phyloP scores from a whole-genome alignment of 352 stramenopile genomes.

The Globisporangium apiculatum region DNA sequence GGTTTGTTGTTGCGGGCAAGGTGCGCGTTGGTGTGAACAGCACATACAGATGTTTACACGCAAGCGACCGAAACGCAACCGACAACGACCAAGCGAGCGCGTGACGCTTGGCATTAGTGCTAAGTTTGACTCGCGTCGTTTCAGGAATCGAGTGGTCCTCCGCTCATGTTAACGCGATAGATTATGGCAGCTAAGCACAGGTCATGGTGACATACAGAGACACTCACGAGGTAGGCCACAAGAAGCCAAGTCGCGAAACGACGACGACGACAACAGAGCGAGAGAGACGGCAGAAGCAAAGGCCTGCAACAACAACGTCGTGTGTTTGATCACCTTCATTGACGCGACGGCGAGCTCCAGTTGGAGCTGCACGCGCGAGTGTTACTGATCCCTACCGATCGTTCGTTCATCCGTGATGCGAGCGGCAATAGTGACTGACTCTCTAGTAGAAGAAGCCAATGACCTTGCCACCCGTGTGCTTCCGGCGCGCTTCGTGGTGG shows the following conservation, averaged over 20 bases:
- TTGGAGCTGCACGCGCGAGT: neutral
- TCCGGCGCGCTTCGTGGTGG: slow-evolving; percentile 94
- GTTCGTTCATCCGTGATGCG: neutral
- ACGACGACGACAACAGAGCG: neutral
- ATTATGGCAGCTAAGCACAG: neutral
- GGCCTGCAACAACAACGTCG: neutral
- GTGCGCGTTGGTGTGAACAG: too few species aligned
- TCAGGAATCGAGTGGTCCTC: neutral
- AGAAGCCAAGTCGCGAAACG: too few species aligned
- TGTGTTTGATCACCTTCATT: slow-evolving; percentile 13
- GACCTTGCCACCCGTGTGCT: slow-evolving; percentile 99
- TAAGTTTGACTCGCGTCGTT: too few species aligned
- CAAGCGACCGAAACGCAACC: too few species aligned
- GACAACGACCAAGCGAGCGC: neutral
- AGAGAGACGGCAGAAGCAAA: neutral
- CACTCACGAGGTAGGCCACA: neutral
- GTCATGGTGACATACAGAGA: neutral
- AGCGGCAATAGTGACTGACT: neutral
- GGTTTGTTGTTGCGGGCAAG: too few species aligned
- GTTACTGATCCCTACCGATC: slow-evolving; percentile 12
- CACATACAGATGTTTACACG: too few species aligned
- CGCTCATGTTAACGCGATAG: neutral
- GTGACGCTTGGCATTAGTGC: neutral
- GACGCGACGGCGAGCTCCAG: neutral
- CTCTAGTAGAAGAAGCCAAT: slow-evolving; percentile 99